Conservation (phyloP, 2,329 filamentous ascomycete genomes). For the Penicillium sumatraense region DNA sequence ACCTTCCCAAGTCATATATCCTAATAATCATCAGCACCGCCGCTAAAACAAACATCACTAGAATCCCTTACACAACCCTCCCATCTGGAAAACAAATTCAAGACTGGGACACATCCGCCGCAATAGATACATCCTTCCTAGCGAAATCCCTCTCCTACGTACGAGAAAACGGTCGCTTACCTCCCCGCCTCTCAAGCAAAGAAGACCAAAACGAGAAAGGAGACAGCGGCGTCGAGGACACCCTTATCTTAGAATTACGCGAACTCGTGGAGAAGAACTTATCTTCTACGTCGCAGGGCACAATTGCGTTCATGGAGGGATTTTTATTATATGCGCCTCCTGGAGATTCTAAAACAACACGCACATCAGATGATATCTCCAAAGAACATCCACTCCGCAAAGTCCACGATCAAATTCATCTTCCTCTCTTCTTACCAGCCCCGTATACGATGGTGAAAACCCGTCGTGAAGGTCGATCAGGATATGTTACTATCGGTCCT, state of each 20-base stretch:
- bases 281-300: conserved; percentile 19
- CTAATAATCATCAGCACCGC: background rate
- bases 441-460: conserved; percentile 56
- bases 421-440: conserved; percentile 78
- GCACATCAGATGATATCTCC: conserved; percentile 19
- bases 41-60: conserved; percentile 11
- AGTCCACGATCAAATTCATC: conserved; percentile 59
- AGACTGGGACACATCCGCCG: conserved; percentile 90
- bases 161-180: conserved; percentile 62
- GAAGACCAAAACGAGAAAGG: conserved; percentile 63
- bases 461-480: conserved; percentile 47
- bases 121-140: conserved; percentile 74
- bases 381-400: conserved; percentile 22
- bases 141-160: conserved; percentile 71
- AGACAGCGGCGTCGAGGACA: conserved; percentile 42
- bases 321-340: conserved; percentile 76
- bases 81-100: conserved; percentile 62
- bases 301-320: conserved; percentile 79
- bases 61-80: conserved; percentile 53
- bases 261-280: conserved; percentile 28
- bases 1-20: background rate
- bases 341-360: background rate
- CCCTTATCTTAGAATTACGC: conserved; percentile 30
- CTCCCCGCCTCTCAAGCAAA: conserved; percentile 57
- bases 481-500: conserved; percentile 53